Percentiles rank a stretch among this genome's conserved stretches.
Conservation (phyloP, 768 basidiomycete genomes). For the Lactifluus pinguis region DNA sequence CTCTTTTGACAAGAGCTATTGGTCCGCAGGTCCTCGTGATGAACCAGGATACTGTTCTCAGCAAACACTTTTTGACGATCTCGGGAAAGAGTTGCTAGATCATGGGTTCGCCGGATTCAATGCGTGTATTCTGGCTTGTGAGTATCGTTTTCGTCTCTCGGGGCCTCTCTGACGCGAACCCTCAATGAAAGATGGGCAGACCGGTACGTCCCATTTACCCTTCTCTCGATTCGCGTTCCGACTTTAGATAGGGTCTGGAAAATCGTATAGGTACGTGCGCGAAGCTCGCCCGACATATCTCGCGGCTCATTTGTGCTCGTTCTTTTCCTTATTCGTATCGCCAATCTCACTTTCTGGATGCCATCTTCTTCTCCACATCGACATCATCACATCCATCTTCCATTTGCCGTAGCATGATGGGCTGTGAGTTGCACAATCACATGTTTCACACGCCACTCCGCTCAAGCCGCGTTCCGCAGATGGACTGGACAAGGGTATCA, state of each 20-base stretch:
- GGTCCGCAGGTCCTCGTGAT: conserved; percentile 87
- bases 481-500: conserved; percentile 93
- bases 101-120: conserved; percentile 96
- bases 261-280: conserved; percentile 76
- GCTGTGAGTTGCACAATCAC: conserved; percentile 50
- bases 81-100: conserved; percentile 89
- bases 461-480: conserved; percentile 36
- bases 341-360: not conserved
- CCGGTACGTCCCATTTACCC: conserved; percentile 46
- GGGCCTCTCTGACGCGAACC: not conserved
- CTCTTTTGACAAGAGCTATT: conserved; percentile 96
- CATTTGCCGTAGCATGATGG: conserved; percentile 70
- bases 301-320: not conserved
- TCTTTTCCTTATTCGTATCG: not conserved
- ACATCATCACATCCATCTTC: not conserved
- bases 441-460: conserved; percentile 1
- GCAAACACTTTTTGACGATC: conserved; percentile 87
- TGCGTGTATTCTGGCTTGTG: conserved; percentile 97
- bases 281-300: not conserved
- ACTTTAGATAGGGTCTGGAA: conserved; percentile 61
- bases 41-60: conserved; percentile 91
- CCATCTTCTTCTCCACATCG: not conserved
- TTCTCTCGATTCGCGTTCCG: not conserved
- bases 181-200: conserved; percentile 56
- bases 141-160: conserved; percentile 32